A percentile compares a stretch with the other conserved stretches of the same genome.
These are phyloP conservation scores for Fusarium sp. DNA, from an alignment of 2,329 filamentous ascomycete species.

Conservation along the genomic window DNA sequence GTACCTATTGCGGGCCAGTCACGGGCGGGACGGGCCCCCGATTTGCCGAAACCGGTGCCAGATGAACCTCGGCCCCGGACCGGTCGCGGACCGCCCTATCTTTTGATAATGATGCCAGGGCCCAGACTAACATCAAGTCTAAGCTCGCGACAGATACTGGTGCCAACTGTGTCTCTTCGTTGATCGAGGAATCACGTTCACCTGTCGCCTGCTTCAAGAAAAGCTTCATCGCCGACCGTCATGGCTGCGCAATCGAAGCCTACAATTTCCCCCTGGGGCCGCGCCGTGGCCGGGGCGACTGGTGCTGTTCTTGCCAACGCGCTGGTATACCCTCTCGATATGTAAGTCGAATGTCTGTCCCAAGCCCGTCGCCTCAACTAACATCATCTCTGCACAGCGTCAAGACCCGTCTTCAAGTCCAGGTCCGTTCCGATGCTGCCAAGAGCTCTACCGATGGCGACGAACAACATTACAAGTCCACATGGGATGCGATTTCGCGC, in stretches of 20 bases:
- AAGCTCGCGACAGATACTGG: constrained; percentile 23
- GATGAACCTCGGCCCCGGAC: constrained; percentile 41
- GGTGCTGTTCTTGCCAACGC: constrained; percentile 96
- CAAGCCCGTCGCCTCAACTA: neutral
- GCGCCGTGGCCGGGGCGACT: constrained; percentile 90
- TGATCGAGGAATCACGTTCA: neutral
- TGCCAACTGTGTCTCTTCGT: constrained; percentile 13
- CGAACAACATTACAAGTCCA: constrained; percentile 82
- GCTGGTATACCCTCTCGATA: constrained; percentile 94
- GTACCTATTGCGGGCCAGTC: constrained; percentile 39
- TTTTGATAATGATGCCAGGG: constrained; percentile 35
- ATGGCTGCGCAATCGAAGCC: constrained; percentile 74
- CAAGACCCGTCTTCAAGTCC: constrained; percentile 96
- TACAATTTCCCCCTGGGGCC: constrained; percentile 89
- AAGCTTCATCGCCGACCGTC: constrained; percentile 4
- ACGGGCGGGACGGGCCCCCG: constrained; percentile 35
- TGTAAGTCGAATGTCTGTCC: constrained; percentile 69
- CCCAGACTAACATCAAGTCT: constrained; percentile 19
- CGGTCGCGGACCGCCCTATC: constrained; percentile 38
- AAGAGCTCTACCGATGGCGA: constrained; percentile 58
- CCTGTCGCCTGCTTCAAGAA: neutral
- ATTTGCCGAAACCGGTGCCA: constrained; percentile 46
- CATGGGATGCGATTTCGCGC: constrained; percentile 87
- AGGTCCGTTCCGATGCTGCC: constrained; percentile 74
- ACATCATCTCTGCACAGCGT: constrained; percentile 68